Base-by-base conservation (phyloP, 768 basidiomycete genomes). In the Lactarius sanguifluus region DNA sequence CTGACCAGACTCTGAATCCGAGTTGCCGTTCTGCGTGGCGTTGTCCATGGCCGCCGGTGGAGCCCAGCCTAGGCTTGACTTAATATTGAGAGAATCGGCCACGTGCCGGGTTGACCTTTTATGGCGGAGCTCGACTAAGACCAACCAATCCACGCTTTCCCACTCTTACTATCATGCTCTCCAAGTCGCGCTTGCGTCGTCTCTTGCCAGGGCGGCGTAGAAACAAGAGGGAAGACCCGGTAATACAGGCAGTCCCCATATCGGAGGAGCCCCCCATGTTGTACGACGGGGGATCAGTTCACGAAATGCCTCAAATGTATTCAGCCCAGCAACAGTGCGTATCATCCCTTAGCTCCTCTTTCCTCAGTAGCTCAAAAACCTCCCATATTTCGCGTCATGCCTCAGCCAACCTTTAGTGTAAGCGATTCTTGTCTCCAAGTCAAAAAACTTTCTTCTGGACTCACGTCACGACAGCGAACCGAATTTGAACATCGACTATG, bases 1-100 rank as follows among this genome's bases (percentile, higher is more conserved):
- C 20, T 38, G 55, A 28, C 57, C 62, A 16, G 68, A 69, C n/a
- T 71, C 70, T 34, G 68, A 64, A 32, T 66, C 70, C 2, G 70
- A 47, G 38, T 64, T 66, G 12, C 45, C 34, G 23, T 58, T 23
- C 36, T 36, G 57, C 9, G 30, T 23, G n/a, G 34, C 34, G 57
- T 3, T 58, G 32, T 40, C 8, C 34, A 67, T 63, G 43, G 28
- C 40, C 50, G 36, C n/a, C 18, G 7, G 40, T 23, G 60, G 60
- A 47, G 60, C 16, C 20, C 23, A 28, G 65, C 36, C 28, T n/a
- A 13, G 57, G 59, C 60, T 60, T 54, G 57, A 52, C 55, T 60
- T 54, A 65, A 65, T 65, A 56, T 65, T 47, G 18, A 12, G 54
- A 62, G 61, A 65, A 45, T 38, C 43, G 15, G 57, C 38, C 65